phyloP scores from a whole-genome alignment of 2,329 filamentous ascomycete species.

The Ophiostoma sp. region DNA sequence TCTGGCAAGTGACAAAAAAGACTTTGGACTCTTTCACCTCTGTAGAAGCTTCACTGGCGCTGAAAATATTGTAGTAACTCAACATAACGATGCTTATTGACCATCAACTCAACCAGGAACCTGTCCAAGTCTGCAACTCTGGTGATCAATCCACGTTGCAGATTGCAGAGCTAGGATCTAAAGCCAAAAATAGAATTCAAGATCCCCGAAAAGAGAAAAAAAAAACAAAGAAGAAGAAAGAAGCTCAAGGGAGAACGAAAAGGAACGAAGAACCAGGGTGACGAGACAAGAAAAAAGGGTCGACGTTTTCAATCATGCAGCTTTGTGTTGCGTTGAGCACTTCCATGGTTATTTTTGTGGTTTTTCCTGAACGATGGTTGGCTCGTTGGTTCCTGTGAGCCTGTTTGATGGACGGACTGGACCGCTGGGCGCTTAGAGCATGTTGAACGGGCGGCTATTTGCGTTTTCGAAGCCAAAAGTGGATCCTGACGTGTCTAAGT shows the following conservation, averaged over 20 bases:
- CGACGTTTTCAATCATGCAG: neutral
- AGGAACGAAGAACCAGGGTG: neutral
- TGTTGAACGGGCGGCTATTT: constrained; percentile 23
- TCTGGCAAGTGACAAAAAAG: no score
- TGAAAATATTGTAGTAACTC: neutral
- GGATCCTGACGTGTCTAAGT: neutral
- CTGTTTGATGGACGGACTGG: constrained; percentile 8
- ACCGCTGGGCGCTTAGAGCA: constrained; percentile 19
- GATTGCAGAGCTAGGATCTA: neutral
- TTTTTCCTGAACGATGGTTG: neutral
- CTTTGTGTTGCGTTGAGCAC: neutral
- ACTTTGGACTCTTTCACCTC: neutral
- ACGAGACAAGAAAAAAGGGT: neutral
- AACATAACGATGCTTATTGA: neutral
- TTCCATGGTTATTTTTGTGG: neutral
- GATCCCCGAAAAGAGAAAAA: neutral
- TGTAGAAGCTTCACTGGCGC: neutral
- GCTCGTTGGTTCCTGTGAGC: neutral
- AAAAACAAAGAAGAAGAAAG: neutral
- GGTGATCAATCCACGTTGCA: neutral
- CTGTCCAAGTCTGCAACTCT: neutral
- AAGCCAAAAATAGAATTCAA: neutral
- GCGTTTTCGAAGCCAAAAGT: neutral
- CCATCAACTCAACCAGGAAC: neutral
- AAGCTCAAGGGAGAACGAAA: neutral